These are phyloP conservation scores for Cercospora nicotianae DNA, from an alignment of 2,329 filamentous ascomycete species.

Conservation along the genomic window DNA sequence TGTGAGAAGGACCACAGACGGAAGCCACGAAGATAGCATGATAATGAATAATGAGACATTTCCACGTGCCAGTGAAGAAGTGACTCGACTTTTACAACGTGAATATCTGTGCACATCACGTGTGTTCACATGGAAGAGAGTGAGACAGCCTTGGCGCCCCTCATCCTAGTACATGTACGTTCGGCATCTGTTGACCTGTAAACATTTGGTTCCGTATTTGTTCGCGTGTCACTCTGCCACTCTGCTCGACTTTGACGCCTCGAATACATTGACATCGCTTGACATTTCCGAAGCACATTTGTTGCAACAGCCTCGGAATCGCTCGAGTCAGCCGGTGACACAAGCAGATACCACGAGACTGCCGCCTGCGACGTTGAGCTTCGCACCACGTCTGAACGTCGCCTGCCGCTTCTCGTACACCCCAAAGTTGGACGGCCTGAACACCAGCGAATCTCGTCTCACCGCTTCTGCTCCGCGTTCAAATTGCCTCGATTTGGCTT, in stretches of 20 bases:
- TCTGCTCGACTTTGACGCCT: neutral
- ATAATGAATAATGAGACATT: conserved; percentile 4
- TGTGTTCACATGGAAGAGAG: neutral
- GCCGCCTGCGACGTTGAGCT: conserved; percentile 13
- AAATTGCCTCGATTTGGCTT: neutral
- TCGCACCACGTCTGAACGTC: neutral
- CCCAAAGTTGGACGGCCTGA: neutral
- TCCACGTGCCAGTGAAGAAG: neutral
- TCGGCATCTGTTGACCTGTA: neutral
- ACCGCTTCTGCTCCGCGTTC: neutral
- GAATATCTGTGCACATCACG: neutral
- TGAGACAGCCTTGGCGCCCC: neutral
- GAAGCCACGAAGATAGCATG: neutral
- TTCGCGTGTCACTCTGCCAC: neutral
- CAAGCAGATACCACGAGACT: conserved; percentile 10
- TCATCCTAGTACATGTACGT: neutral
- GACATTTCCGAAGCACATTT: neutral
- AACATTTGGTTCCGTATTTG: neutral
- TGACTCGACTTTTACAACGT: neutral
- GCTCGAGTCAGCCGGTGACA: neutral
- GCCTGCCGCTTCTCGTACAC: neutral
- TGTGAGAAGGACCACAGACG: neutral
- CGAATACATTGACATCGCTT: neutral
- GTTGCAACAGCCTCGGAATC: neutral
- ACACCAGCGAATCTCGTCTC: conserved; percentile 1